Evolutionary conservation across 1,284 basidiomycete species (phyloP), one percentile per base, ranked within the genome.

Genomic region (Puccinia sorghi): DNA sequence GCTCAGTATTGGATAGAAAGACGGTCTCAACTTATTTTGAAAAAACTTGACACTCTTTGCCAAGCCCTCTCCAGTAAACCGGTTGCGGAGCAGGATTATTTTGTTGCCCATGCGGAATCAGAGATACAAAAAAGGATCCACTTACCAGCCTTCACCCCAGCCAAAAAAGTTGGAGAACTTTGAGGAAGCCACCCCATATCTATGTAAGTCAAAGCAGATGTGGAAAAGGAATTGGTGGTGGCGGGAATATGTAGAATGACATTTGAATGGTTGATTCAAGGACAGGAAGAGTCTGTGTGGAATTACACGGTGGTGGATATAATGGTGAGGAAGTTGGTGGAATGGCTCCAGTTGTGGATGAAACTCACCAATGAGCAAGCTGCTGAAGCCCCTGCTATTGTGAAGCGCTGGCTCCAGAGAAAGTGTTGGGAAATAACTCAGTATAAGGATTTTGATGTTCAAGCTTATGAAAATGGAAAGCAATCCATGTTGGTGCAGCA

Each of bases 1-100:
- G 3, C 43, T 9, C 66, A 67, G 43, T 67, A 67, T 17, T 67
- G 66, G 66, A 22, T 67, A 17, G 66, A 67, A 32, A 50, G 17
- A 41, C 46, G 46, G 1, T 1, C n/a, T 8, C 5, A 50, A 13
- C 8, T 48, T 9, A 67, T 67, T 9, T 1, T 64, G 20, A 41
- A 41, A 22, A 32, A 64, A 20, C 61, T 64, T 1, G 37, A 64
- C 7, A 12, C 17, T 2, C 3, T 64, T 20, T 27, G 61, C 1
- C 17, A 41, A 8, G 3, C n/a, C 12, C 61, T 64, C 22, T n/a
- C 3, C 5, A 12, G n/a, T 8, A 64, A 20, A 20, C 37, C 61
- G 7, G 5, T 20, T 20, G 61, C 61, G 3, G 61, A 64, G 25
- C 32, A 41, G 17, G 61, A 46, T 17, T 64, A 41, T 39, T 64